phyloP scores from a whole-genome alignment of 2,329 filamentous ascomycete genomes.

The Trichoderma brevicompactum region DNA sequence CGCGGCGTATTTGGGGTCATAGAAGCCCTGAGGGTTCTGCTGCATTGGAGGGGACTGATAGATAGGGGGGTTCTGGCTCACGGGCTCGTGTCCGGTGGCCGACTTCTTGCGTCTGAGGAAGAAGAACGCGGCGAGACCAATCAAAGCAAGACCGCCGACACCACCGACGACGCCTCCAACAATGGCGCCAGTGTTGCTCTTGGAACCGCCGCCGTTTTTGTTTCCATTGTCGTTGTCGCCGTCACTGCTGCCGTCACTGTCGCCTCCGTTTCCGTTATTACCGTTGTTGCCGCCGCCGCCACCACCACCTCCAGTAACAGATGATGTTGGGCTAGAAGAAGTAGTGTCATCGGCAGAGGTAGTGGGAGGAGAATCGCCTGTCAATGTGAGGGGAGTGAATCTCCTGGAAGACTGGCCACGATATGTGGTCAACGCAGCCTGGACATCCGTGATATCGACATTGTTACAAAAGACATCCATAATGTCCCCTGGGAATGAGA shows the following conservation, averaged over 20 bases:
- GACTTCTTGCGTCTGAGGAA: conserved; percentile 40
- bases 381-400: conserved; percentile 35
- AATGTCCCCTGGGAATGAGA: conserved; percentile 48
- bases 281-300: conserved; percentile 2
- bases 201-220: conserved; percentile 19
- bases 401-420: conserved; percentile 41
- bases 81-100: conserved; percentile 23
- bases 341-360: conserved; percentile 4
- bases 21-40: conserved; percentile 33
- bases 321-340: conserved; percentile 1
- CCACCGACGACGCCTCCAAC: conserved; percentile 47
- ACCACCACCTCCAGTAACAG: neutral
- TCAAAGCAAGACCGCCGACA: conserved; percentile 41
- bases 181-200: conserved; percentile 41
- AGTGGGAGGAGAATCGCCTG: neutral
- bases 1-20: conserved; percentile 38
- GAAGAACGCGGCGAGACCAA: conserved; percentile 40
- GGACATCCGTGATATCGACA: conserved; percentile 40
- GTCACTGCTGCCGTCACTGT: conserved; percentile 1
- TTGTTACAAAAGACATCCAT: conserved; percentile 52
- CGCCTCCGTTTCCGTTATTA: conserved; percentile 16
- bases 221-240: conserved; percentile 5
- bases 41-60: conserved; percentile 31
- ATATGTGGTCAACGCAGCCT: conserved; percentile 49
- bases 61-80: conserved; percentile 30